Evolutionary conservation across 257 asterid genomes (phyloP).

Genomic region (Solanum phureja): DNA sequence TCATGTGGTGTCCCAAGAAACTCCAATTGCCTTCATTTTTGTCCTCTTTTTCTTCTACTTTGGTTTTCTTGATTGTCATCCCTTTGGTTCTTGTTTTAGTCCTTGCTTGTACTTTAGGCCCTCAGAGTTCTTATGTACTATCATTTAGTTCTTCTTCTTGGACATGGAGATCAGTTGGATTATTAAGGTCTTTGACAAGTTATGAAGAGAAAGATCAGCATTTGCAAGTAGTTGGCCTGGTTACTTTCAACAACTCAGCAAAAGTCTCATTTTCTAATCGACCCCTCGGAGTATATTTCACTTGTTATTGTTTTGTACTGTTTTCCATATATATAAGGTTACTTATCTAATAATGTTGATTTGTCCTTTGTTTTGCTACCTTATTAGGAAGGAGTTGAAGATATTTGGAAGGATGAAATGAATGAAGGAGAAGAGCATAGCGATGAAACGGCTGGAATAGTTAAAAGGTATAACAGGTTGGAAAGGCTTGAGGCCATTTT

Average conservation of each 20-base stretch:
- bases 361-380: background rate
- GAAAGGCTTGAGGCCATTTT: constrained; percentile 20
- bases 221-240: background rate
- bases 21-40: constrained; percentile 7
- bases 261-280: background rate
- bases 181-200: background rate
- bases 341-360: background rate
- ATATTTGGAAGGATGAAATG: background rate
- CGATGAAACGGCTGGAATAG: background rate
- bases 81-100: constrained; percentile 21
- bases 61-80: constrained; percentile 5
- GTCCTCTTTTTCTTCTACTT: background rate
- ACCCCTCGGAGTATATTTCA: background rate
- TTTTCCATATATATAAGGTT: background rate
- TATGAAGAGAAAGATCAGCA: background rate
- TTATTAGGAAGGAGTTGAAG: background rate
- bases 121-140: background rate
- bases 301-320: background rate
- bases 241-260: background rate
- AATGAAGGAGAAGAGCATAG: background rate
- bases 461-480: constrained; percentile 3
- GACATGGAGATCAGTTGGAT: constrained; percentile 9
- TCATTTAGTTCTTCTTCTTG: constrained; percentile 4
- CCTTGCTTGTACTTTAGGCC: background rate
- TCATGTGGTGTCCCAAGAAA: constrained; percentile 19